Percentiles rank a stretch among this genome's conserved stretches.
phyloP scores from a whole-genome alignment of 176 grass and related monocot species.

The Carex littledalei region DNA sequence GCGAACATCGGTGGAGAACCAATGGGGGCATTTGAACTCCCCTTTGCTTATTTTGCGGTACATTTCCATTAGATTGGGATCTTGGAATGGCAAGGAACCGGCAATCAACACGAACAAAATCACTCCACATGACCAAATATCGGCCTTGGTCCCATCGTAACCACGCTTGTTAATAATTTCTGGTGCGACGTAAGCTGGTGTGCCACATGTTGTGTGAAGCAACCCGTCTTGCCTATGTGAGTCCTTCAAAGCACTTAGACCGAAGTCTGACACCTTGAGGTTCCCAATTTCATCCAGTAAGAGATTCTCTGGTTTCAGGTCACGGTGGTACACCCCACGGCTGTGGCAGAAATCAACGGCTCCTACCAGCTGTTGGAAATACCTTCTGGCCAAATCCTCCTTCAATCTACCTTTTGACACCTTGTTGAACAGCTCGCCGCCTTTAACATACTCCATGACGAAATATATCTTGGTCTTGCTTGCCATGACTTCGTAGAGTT shows the following conservation, averaged over 20 bases:
- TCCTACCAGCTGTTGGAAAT: conserved; percentile 69
- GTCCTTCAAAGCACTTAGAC: conserved; percentile 60
- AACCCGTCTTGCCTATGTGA: conserved; percentile 64
- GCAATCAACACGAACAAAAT: conserved; percentile 84
- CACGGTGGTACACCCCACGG: conserved; percentile 80
- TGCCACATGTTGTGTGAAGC: conserved; percentile 75
- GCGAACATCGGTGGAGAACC: conserved; percentile 48
- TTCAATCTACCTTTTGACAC: conserved; percentile 58
- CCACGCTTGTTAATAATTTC: conserved; percentile 85
- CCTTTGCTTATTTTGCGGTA: conserved; percentile 72
- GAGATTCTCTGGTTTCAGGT: conserved; percentile 90
- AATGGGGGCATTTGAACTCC: conserved; percentile 63
- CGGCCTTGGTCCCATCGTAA: conserved; percentile 83
- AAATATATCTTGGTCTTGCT: conserved; percentile 95
- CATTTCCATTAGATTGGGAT: conserved; percentile 86
- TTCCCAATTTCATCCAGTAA: conserved; percentile 74
- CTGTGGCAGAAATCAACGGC: conserved; percentile 88
- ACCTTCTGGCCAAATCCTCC: conserved; percentile 53
- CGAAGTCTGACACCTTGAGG: conserved; percentile 84
- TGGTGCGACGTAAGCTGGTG: conserved; percentile 75
- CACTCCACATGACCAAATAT: conserved; percentile 89
- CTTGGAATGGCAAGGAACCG: conserved; percentile 78
- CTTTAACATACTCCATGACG: conserved; percentile 76
- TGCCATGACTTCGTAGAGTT: conserved; percentile 93
- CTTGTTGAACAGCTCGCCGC: conserved; percentile 65